These are phyloP conservation scores for Pholiota conissans DNA, from an alignment of 768 basidiomycete genomes.

Conservation along the genomic window DNA sequence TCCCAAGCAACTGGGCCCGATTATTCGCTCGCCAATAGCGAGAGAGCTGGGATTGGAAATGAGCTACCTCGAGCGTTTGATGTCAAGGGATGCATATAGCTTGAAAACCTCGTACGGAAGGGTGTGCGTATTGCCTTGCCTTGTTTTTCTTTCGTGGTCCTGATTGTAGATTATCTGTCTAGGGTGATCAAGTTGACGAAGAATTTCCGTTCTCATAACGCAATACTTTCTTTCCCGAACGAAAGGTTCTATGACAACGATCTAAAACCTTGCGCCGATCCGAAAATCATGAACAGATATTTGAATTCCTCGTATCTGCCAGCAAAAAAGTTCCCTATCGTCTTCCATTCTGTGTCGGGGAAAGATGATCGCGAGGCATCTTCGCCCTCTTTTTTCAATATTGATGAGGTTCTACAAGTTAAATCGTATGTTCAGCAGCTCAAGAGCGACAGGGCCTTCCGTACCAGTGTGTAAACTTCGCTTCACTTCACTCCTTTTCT, in stretches of 20 bases:
- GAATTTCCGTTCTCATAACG: slow-evolving; percentile 65
- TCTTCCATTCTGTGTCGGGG: slow-evolving; percentile 62
- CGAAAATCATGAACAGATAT: slow-evolving; percentile 37
- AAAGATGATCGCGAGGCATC: slow-evolving; percentile 66
- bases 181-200: slow-evolving; percentile 64
- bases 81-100: slow-evolving; percentile 46
- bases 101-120: slow-evolving; percentile 23
- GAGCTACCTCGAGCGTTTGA: slow-evolving; percentile 64
- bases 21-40: slow-evolving; percentile 60
- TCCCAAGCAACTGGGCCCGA: slow-evolving; percentile 70
- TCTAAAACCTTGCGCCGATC: slow-evolving; percentile 47
- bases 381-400: slow-evolving; percentile 74
- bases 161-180: neutral
- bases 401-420: slow-evolving; percentile 56
- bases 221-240: slow-evolving; percentile 63
- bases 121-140: slow-evolving; percentile 12
- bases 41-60: slow-evolving; percentile 53
- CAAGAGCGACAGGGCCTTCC: slow-evolving; percentile 31
- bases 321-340: slow-evolving; percentile 51
- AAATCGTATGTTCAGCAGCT: slow-evolving; percentile 46
- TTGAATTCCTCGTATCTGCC: slow-evolving; percentile 41
- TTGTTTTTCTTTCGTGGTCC: neutral
- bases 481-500: neutral
- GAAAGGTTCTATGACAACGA: slow-evolving; percentile 58
- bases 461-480: slow-evolving; percentile 39